Base-by-base conservation (phyloP, 257 asterid species). In the Solanum pimpinellifolium region DNA sequence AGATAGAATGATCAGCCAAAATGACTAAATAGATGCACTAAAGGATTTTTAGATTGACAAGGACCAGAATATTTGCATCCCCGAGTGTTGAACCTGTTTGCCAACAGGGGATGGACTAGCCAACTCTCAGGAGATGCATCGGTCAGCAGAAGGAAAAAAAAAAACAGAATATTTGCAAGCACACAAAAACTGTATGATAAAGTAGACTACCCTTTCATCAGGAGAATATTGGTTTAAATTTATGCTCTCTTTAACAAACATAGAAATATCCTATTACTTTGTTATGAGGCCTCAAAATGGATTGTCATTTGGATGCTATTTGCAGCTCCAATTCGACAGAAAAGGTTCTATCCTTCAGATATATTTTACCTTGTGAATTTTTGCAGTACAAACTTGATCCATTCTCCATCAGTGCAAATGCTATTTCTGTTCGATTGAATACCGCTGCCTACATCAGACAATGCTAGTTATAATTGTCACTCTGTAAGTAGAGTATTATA, bases 341-440 rank as follows among this genome's bases (percentile, higher is more conserved):
- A 33, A 42, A 44, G 52, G 11, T 44, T 65, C 39, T 73, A 86
- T n/a, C 77, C 52, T 52, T 65, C 18, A 35, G 82, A 60, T 33
- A 91, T 86, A 70, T 86, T 87, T 91, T 91, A 94, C 99, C 99
- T 92, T 93, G 99, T 85, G 98, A 93, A 88, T 97, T 96, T 91
- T 91, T 94, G 93, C 94, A 90, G 90, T 92, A 87, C 88, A 93
- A 77, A 86, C 91, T 90, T 84, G 99, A 98, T 86, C 98, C 98
- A 86, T 89, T 92, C 83, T 97, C 99, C 94, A 96, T 93, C 90
- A 97, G 98, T 89, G 98, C 92, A 89, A 96, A 96, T 74, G 91
- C 98, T 91, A 94, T 96, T 89, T 97, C 99, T 82, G 99, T 96
- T 82, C 91, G 98, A 90, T 95, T 96, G 89, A 97, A 97, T 81